Evolutionary conservation across 352 stramenopile genomes (phyloP).

Genomic region (Peronosclerospora sorghi): DNA sequence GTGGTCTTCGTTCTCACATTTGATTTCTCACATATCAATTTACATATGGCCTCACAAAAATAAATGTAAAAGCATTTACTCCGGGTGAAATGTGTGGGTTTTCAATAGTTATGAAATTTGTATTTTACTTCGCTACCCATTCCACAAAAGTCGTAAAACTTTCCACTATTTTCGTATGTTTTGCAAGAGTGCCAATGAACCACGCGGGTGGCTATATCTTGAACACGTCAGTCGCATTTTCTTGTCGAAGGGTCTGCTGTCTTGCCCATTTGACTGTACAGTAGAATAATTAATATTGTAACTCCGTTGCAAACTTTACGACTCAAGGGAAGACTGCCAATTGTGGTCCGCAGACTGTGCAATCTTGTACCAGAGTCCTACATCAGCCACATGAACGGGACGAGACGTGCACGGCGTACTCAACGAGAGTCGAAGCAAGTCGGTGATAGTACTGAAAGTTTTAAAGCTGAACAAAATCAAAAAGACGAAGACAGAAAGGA

Average conservation of each 20-base stretch:
- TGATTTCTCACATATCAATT: no score
- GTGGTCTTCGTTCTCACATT: no score
- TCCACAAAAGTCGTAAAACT: no score
- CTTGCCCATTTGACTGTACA: conserved; percentile 5
- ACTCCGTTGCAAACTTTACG: conserved; percentile 58
- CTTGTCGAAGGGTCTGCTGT: conserved; percentile 45
- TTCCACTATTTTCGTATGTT: no score
- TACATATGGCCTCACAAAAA: no score
- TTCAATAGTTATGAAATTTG: no score
- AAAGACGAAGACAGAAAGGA: conserved; percentile 24
- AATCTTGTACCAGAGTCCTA: conserved; percentile 24
- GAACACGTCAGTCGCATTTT: conserved; percentile 66
- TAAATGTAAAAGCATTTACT: no score
- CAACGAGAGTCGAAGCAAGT: conserved; percentile 10
- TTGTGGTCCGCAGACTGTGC: conserved; percentile 64
- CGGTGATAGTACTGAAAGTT: no score
- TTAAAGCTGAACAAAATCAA: conserved; percentile 3
- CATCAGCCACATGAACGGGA: conserved; percentile 3
- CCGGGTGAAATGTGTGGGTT: no score
- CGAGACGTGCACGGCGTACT: conserved; percentile 1
- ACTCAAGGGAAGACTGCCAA: conserved; percentile 65
- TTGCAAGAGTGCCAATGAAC: conserved; percentile 36
- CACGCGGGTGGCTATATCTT: conserved; percentile 67
- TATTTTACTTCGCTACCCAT: no score
- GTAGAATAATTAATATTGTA: conserved; percentile 79